Base-by-base conservation (phyloP, 306 rosid species). In the Glycyrrhiza uralensis region DNA sequence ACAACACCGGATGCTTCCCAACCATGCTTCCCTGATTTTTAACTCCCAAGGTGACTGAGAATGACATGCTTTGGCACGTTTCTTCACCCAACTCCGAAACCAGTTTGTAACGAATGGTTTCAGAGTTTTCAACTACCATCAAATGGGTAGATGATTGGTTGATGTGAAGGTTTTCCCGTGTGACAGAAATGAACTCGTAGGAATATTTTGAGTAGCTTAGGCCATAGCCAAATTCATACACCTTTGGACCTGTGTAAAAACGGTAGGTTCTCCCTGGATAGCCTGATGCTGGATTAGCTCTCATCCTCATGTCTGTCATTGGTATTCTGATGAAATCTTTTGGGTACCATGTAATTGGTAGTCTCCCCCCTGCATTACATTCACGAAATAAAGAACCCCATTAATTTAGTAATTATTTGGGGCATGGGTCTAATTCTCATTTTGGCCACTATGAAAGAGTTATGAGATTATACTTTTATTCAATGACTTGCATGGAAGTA, bases 301-400 rank as follows among this genome's bases (percentile, higher is more conserved):
- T 83, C 97, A 94, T 94, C 75, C 99, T 87, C 99, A 94, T 94
- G 86, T 94, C 97, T 39, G 96, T 94, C 99, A 94, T 94, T 54
- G 96, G 89, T 29, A 85, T 71, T 72, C 44, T 87, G 23, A 82
- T 63, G 78, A 46, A 94, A 42, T 88, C 90, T 59, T 58, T 58
- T 28, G 90, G 87, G 66, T 94, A 91, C 99, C 97, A 94, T 63
- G 97, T 91, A 2, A 94, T 26, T 63, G 99, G 99, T 64, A 94
- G 72, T 84, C 85, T 89, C 20, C 97, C 99, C 14, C 99, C 97
- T 94, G 85, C 83, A 75, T 26, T 89, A 80, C 64, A 71, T 1
- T 17, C 9, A 11, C 52, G 15, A 71, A 32, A 59, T 18, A 59
- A 59, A 59, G 13, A 23, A 66, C 30, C 50, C 36, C 20, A 66